Evolutionary conservation across 2,329 filamentous ascomycete species (phyloP).

Genomic region (Xylaria sp.): DNA sequence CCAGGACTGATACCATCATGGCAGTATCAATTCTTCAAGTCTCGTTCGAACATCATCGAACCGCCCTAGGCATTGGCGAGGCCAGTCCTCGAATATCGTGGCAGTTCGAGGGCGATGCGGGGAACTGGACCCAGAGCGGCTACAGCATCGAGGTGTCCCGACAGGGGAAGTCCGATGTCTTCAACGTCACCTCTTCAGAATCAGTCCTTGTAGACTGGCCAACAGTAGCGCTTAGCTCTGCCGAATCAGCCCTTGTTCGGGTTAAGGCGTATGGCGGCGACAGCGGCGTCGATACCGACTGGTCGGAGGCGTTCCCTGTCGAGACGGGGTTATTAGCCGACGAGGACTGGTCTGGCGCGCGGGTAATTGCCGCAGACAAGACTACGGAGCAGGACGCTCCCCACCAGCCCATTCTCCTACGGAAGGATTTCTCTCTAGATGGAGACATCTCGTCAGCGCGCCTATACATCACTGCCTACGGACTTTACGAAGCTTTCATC

Average conservation of each 20-base stretch:
- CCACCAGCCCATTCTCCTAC: slow-evolving; percentile 49
- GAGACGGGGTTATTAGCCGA: slow-evolving; percentile 51
- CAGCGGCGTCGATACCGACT: slow-evolving; percentile 43
- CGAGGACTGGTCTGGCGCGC: slow-evolving; percentile 48
- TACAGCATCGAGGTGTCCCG: slow-evolving; percentile 57
- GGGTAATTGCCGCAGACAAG: slow-evolving; percentile 48
- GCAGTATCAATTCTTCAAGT: slow-evolving; percentile 53
- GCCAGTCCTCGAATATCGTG: slow-evolving; percentile 58
- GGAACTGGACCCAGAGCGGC: slow-evolving; percentile 55
- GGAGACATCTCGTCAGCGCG: slow-evolving; percentile 50
- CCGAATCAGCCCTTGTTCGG: slow-evolving; percentile 50
- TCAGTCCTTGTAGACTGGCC: slow-evolving; percentile 60
- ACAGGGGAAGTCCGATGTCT: slow-evolving; percentile 28
- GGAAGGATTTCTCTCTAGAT: slow-evolving; percentile 49
- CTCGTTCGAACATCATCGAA: slow-evolving; percentile 56
- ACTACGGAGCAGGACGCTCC: slow-evolving; percentile 44
- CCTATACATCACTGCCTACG: slow-evolving; percentile 59
- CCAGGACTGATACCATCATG: slow-evolving; percentile 44
- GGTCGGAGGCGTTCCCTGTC: slow-evolving; percentile 49
- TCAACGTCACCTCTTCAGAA: slow-evolving; percentile 49
- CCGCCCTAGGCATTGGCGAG: slow-evolving; percentile 57
- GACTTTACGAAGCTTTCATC: slow-evolving; percentile 59
- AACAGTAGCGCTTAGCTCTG: slow-evolving; percentile 46
- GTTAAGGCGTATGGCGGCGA: slow-evolving; percentile 50
- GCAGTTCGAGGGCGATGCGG: slow-evolving; percentile 53